phyloP scores from a whole-genome alignment of 441 rosid species.

The Flueggea neowawraea region DNA sequence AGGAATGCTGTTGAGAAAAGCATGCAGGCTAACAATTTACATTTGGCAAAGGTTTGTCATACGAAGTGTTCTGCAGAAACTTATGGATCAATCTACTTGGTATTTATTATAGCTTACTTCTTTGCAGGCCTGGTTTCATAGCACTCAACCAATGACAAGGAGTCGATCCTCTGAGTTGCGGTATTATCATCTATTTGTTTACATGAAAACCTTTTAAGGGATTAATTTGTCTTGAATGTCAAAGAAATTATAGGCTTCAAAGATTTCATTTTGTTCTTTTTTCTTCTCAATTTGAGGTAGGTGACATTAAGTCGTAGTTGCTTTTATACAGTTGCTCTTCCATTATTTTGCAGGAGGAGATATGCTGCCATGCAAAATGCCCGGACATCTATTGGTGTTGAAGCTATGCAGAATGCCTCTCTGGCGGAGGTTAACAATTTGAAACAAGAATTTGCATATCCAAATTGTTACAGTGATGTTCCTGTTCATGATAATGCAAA shows the following conservation, averaged over 20 bases:
- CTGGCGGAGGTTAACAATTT: constrained; percentile 25
- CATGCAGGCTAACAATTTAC: constrained; percentile 44
- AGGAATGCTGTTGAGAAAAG: constrained; percentile 46
- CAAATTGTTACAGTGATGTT: constrained; percentile 28
- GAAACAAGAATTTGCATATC: constrained; percentile 37
- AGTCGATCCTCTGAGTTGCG: constrained; percentile 73
- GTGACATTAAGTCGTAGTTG: no score
- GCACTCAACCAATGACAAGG: constrained; percentile 75
- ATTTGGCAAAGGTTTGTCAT: constrained; percentile 57
- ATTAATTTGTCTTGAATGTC: no score
- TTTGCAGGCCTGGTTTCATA: constrained; percentile 74
- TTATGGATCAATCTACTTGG: constrained; percentile 6
- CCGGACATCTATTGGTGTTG: constrained; percentile 34
- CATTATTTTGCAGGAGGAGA: constrained; percentile 41
- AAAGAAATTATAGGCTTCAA: no score
- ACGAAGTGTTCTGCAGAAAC: constrained; percentile 1
- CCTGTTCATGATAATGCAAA: constrained; percentile 34
- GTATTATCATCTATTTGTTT: constrained; percentile 21
- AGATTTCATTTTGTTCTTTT: no score
- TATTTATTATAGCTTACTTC: constrained; percentile 11
- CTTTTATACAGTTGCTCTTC: no score
- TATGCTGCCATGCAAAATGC: constrained; percentile 66
- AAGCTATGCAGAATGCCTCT: constrained; percentile 29
- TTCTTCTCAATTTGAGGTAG: no score
- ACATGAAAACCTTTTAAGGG: background rate